phyloP scores from a whole-genome alignment of 164 flowering plant species.

The Umbellularia californica region DNA sequence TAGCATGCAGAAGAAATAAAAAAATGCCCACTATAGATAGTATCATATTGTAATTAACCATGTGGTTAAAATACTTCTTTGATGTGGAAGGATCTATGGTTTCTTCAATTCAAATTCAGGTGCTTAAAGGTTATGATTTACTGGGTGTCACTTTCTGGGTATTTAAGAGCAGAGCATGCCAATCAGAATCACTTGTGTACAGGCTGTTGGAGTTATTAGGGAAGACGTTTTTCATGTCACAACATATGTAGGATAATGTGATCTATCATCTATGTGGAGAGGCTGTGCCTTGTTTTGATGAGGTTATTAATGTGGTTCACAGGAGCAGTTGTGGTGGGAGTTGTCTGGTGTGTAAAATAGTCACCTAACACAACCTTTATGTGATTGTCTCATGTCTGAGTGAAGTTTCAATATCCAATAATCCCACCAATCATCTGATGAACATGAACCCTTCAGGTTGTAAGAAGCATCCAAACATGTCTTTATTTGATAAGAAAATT shows the following conservation, averaged over 20 bases:
- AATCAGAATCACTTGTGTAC: neutral
- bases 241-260: neutral
- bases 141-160: neutral
- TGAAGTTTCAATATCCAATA: neutral
- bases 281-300: neutral
- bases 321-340: neutral
- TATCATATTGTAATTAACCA: neutral
- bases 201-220: conserved; percentile 3
- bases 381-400: neutral
- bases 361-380: neutral
- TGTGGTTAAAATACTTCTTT: neutral
- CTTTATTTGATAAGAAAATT: too few relatives aligned
- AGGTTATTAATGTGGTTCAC: neutral
- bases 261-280: neutral
- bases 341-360: neutral
- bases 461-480: too few relatives aligned
- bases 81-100: neutral
- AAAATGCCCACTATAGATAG: neutral
- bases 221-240: neutral
- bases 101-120: neutral
- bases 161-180: neutral
- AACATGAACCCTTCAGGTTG: too few relatives aligned
- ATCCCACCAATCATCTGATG: too few relatives aligned
- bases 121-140: neutral
- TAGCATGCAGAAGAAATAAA: neutral